Evolutionary conservation across 768 basidiomycete genomes (phyloP).

Genomic region (Mycena vulgaris): DNA sequence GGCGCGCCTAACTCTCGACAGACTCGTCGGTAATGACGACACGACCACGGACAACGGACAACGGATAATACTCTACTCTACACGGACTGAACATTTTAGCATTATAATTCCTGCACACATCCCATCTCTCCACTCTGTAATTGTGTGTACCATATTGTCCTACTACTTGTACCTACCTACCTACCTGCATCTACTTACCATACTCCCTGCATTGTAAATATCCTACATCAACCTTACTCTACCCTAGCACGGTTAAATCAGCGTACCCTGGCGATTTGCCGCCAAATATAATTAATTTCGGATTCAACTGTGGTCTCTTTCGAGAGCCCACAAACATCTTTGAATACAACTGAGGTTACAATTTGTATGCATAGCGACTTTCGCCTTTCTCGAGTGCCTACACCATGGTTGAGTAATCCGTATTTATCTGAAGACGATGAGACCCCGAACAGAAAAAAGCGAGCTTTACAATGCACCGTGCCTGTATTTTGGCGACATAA

Average conservation of each 20-base stretch:
- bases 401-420: too few relatives aligned
- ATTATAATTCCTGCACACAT: slow-evolving; percentile 21
- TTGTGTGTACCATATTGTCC: slow-evolving; percentile 34
- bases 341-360: slow-evolving; percentile 4
- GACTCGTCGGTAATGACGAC: slow-evolving; percentile 30
- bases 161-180: slow-evolving; percentile 30
- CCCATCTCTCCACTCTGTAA: slow-evolving; percentile 27
- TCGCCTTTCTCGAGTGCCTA: slow-evolving; percentile 24
- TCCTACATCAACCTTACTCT: slow-evolving; percentile 31
- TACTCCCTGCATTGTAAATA: slow-evolving; percentile 36
- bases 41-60: slow-evolving; percentile 21
- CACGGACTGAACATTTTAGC: slow-evolving; percentile 32
- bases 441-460: neutral
- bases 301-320: too few relatives aligned
- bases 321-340: too few relatives aligned
- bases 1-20: slow-evolving; percentile 54
- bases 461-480: slow-evolving; percentile 41
- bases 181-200: slow-evolving; percentile 21
- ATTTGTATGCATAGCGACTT: slow-evolving; percentile 25
- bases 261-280: slow-evolving; percentile 15
- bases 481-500: slow-evolving; percentile 57
- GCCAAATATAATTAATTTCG: slow-evolving; percentile 20
- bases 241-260: slow-evolving; percentile 28
- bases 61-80: neutral
- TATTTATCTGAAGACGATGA: neutral